Percentiles rank a stretch among this genome's conserved stretches.
phyloP scores from a whole-genome alignment of 768 basidiomycete species.

The Lepiota brunneoincarnata region DNA sequence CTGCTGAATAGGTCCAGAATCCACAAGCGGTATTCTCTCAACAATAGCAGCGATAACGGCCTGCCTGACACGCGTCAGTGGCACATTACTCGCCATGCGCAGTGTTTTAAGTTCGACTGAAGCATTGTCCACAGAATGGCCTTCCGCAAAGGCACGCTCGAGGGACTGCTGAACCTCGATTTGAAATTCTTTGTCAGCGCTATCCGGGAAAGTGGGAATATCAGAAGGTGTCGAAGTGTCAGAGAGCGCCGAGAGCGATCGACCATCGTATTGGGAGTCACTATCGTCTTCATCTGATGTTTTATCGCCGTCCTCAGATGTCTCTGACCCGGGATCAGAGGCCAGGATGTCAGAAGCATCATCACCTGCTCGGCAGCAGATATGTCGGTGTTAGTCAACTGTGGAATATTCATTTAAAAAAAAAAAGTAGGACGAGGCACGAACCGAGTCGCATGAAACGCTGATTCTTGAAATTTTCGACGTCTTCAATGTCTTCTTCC shows the following conservation, averaged over 20 bases:
- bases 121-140: constrained; percentile 89
- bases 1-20: constrained; percentile 54
- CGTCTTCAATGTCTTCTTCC: constrained; percentile 60
- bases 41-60: constrained; percentile 87
- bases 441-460: constrained; percentile 75
- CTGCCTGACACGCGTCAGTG: constrained; percentile 80
- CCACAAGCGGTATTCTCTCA: constrained; percentile 62
- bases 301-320: constrained; percentile 50
- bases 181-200: constrained; percentile 67
- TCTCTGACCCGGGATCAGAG: constrained; percentile 57
- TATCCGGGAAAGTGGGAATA: constrained; percentile 27
- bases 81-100: constrained; percentile 95
- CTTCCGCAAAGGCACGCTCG: constrained; percentile 89
- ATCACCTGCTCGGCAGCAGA: constrained; percentile 44
- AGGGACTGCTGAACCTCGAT: constrained; percentile 81
- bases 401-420: constrained; percentile 2
- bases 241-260: constrained; percentile 44
- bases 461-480: constrained; percentile 51
- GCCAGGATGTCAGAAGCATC: constrained; percentile 57
- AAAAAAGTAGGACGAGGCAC: constrained; percentile 8
- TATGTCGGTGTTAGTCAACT: not conserved
- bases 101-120: constrained; percentile 94
- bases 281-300: constrained; percentile 37
- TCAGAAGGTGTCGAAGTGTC: constrained; percentile 43
- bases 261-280: constrained; percentile 32